Evolutionary conservation across 805 yeast species (phyloP).

Genomic region (Hagleromyces aurorensis): DNA sequence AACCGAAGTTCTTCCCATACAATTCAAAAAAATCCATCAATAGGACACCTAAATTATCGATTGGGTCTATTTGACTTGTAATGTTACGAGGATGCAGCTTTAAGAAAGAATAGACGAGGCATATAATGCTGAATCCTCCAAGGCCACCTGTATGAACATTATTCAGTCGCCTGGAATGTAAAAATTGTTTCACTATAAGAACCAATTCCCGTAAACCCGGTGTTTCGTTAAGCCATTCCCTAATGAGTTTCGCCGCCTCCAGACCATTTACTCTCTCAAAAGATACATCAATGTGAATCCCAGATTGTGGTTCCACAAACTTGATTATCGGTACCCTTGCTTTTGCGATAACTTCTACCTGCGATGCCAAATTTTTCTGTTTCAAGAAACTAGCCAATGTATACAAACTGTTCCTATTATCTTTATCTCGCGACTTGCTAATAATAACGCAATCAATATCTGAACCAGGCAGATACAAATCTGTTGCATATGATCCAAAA

Average conservation of each 20-base stretch:
- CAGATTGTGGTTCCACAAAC: slow-evolving; percentile 64
- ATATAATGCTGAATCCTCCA: slow-evolving; percentile 91
- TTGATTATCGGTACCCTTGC: slow-evolving; percentile 94
- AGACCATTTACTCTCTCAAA: slow-evolving; percentile 81
- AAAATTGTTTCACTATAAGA: slow-evolving; percentile 75
- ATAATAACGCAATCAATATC: slow-evolving; percentile 90
- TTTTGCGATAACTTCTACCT: slow-evolving; percentile 77
- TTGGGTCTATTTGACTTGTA: slow-evolving; percentile 56
- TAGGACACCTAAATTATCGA: slow-evolving; percentile 75
- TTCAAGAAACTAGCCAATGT: slow-evolving; percentile 66
- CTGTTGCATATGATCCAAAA: slow-evolving; percentile 93
- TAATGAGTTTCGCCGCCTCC: slow-evolving; percentile 70
- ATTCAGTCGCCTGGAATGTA: slow-evolving; percentile 67
- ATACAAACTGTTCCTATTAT: slow-evolving; percentile 56
- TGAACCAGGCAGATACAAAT: slow-evolving; percentile 88
- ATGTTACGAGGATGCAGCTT: slow-evolving; percentile 70
- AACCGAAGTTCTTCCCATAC: slow-evolving; percentile 84
- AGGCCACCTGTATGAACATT: slow-evolving; percentile 90
- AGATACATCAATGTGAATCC: slow-evolving; percentile 79
- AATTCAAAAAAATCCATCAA: slow-evolving; percentile 88
- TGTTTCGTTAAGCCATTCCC: slow-evolving; percentile 60
- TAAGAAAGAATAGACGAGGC: slow-evolving; percentile 74
- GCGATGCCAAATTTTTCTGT: slow-evolving; percentile 50
- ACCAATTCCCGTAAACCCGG: slow-evolving; percentile 82
- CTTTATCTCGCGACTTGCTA: slow-evolving; percentile 50